A percentile compares a stretch with the other conserved stretches of the same genome.
Conservation (phyloP, 441 rosid species). For the Pelargonium exstipulatum region DNA sequence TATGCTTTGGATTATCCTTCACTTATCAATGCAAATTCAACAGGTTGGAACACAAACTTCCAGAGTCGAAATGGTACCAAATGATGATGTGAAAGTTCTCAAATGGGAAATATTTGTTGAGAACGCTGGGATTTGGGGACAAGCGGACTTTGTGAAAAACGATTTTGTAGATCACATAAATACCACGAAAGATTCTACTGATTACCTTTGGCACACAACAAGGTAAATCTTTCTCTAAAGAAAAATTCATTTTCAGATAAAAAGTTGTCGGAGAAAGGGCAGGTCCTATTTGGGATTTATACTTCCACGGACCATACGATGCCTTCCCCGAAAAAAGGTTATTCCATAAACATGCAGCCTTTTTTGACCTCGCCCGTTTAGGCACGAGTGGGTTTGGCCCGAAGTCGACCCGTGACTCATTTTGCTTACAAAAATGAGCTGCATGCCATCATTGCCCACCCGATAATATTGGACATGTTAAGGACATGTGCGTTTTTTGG, state of each 20-base stretch:
- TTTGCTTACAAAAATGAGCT: no score
- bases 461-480: no score
- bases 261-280: neutral
- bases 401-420: no score
- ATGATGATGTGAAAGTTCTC: slow-evolving; percentile 33
- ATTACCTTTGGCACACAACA: slow-evolving; percentile 91
- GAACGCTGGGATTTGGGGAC: slow-evolving; percentile 79
- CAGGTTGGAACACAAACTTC: slow-evolving; percentile 70
- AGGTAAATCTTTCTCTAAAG: slow-evolving; percentile 46
- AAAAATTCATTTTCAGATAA: slow-evolving; percentile 6
- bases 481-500: no score
- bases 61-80: slow-evolving; percentile 58
- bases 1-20: neutral
- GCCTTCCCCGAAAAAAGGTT: no score
- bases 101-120: slow-evolving; percentile 69
- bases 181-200: slow-evolving; percentile 76
- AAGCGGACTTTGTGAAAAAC: slow-evolving; percentile 51
- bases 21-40: slow-evolving; percentile 19
- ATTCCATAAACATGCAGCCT: no score
- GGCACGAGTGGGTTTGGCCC: no score
- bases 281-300: neutral
- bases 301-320: no score
- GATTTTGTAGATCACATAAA: slow-evolving; percentile 74
- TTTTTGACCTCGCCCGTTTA: no score
- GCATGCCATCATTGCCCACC: no score